Evolutionary conservation across 2,329 filamentous ascomycete species (phyloP), one percentile per base, ranked within the genome.

Genomic region (Nannizziopsis arthrosporioides): DNA sequence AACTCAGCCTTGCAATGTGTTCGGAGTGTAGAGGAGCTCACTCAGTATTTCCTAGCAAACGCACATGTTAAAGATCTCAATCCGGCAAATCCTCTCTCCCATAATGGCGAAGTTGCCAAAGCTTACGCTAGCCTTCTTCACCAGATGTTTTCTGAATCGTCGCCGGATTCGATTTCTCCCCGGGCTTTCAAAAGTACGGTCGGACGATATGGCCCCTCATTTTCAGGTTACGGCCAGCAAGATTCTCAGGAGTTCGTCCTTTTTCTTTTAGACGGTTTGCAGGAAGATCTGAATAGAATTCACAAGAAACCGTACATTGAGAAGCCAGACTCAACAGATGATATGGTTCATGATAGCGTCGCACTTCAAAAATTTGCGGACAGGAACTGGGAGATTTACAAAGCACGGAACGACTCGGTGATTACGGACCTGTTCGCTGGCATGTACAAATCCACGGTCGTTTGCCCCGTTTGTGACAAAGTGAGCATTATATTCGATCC

Each of bases 401-500:
- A 87, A 61, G 82, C 83, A 54, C 82, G 92, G 45, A 94, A 98
- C 56, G 88, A 96, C 61, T 96, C 92, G 0, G 84, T 96, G 36
- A 85, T 95, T 55, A 90, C 87, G 49, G 92, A 98, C 62, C 74
- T 98, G 9, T 98, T 98, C 65, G 93, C 87, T 17, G 92, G 92
- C 54, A 87, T 96, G 76, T 98, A 96, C 76, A 95, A 96, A 70
- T 96, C 93, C 39, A 96, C 90, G 0, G 77, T 98, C 54, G 83
- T 92, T 54, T 98, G 92, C 61, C 92, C 92, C 0, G 77, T 76
- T 6, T 98, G 92, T 64, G 77, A 83, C 57, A 98, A 96, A 69
- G 84, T 96, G 66, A 95, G 89, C 76, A 94, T 98, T 58, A 96
- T 92, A 0, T 98, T 98, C 61, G 92, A 98, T 63, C 92, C 92